phyloP scores from a whole-genome alignment of 306 rosid genomes.

The Hylodesmum podocarpum region DNA sequence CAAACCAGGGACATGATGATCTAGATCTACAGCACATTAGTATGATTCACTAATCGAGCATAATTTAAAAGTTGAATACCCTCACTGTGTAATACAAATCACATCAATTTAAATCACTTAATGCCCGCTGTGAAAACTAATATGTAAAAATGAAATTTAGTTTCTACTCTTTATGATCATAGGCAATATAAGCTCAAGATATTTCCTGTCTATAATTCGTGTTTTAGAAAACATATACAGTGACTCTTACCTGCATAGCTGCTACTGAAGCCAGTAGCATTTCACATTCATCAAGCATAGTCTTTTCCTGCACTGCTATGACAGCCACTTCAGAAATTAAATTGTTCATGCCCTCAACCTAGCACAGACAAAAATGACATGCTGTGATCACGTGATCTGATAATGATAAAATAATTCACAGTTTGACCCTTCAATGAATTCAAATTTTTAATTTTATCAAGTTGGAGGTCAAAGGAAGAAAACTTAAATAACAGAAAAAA shows the following conservation, averaged over 20 bases:
- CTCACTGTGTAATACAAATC: not conserved
- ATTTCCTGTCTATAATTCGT: not conserved
- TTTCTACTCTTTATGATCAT: not conserved
- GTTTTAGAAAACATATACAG: slow-evolving; percentile 1
- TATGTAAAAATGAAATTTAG: not conserved
- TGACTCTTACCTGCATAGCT: slow-evolving; percentile 71
- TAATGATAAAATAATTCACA: not conserved
- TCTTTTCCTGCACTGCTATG: slow-evolving; percentile 68
- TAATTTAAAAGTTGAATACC: slow-evolving; percentile 13
- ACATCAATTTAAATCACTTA: not conserved
- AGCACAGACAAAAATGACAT: slow-evolving; percentile 23
- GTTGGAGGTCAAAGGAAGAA: not conserved
- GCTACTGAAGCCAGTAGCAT: slow-evolving; percentile 63
- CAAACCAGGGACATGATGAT: not conserved
- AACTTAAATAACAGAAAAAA: not conserved
- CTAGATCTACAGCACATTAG: not conserved
- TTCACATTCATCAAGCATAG: slow-evolving; percentile 72
- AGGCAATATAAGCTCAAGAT: not conserved
- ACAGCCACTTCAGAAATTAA: slow-evolving; percentile 75
- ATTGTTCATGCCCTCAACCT: slow-evolving; percentile 66
- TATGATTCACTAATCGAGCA: not conserved
- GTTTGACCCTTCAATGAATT: slow-evolving; percentile 1
- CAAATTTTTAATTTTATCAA: not conserved
- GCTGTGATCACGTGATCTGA: slow-evolving; percentile 4
- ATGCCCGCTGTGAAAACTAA: not conserved